Evolutionary conservation across 305 asterid genomes (phyloP).

Genomic region (Coffea humblotiana): DNA sequence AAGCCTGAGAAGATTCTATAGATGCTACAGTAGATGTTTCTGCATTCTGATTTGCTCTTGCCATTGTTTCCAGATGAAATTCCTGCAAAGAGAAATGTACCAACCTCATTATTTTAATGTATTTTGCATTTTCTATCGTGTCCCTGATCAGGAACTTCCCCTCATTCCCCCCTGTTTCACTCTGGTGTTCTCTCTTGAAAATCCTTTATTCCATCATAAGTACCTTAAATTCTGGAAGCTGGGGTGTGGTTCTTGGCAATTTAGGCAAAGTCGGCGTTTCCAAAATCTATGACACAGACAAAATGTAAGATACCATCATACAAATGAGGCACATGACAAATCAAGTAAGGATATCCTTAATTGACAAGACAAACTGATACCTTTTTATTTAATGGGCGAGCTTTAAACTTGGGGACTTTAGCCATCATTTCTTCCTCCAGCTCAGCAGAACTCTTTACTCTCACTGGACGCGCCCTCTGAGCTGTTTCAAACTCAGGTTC

Average conservation of each 20-base stretch:
- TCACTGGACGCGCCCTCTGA: conserved; percentile 72
- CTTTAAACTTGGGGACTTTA: conserved; percentile 86
- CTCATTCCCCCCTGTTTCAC: background rate
- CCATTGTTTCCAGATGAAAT: conserved; percentile 85
- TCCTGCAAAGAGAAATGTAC: conserved; percentile 50
- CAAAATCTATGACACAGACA: conserved; percentile 49
- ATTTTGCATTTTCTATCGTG: background rate
- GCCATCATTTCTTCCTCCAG: conserved; percentile 95
- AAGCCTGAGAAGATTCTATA: conserved; percentile 52
- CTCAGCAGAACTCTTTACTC: conserved; percentile 77
- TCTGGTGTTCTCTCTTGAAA: background rate
- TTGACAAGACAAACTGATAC: conserved; percentile 28
- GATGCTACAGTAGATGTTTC: conserved; percentile 74
- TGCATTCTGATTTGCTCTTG: conserved; percentile 67
- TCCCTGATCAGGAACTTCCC: background rate
- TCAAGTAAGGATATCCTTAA: background rate
- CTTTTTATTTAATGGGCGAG: conserved; percentile 82
- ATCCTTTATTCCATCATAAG: background rate
- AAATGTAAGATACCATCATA: background rate
- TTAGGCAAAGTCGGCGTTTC: conserved; percentile 61
- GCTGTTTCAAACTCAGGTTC: conserved; percentile 88
- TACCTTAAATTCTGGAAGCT: conserved; percentile 82
- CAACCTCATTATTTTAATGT: background rate
- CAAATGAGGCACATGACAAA: background rate
- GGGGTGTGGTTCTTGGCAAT: conserved; percentile 69